Evolutionary conservation across 257 asterid species (phyloP).

Genomic region (Solanum corneliomulleri): DNA sequence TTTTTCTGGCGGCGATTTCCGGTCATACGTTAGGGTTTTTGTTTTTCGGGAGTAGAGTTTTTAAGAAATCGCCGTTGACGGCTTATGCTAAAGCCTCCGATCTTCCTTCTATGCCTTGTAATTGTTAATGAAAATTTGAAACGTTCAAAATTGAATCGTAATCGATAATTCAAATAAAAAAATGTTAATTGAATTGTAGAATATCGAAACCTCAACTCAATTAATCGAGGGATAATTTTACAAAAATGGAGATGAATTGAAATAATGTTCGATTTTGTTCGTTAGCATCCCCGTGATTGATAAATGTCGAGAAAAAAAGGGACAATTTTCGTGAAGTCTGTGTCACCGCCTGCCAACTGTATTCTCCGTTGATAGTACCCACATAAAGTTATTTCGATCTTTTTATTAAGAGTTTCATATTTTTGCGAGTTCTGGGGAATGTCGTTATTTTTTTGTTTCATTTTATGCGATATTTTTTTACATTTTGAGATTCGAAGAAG

Average conservation of each 20-base stretch:
- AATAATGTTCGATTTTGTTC: background rate
- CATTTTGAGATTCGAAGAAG: no score
- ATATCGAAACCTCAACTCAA: background rate
- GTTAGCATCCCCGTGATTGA: background rate
- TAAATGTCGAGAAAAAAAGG: background rate
- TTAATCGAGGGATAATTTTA: no score
- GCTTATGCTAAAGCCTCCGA: slow-evolving; percentile 22
- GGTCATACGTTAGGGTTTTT: slow-evolving; percentile 45
- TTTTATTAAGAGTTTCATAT: no score
- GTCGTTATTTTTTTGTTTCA: accelerated
- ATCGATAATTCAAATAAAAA: no score
- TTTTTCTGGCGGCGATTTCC: slow-evolving; percentile 35
- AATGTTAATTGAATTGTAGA: background rate
- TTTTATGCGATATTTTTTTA: no score
- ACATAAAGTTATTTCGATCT: no score
- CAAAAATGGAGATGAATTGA: background rate
- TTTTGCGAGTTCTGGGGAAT: no score
- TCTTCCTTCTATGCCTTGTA: slow-evolving; percentile 26
- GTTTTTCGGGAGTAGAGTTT: slow-evolving; percentile 34
- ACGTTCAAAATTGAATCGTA: background rate
- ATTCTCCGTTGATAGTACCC: background rate
- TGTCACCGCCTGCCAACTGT: background rate
- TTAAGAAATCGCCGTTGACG: slow-evolving; percentile 1
- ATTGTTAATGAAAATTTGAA: slow-evolving; percentile 2
- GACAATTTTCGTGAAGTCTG: background rate